Percentiles rank a stretch among this genome's conserved stretches.
These are phyloP conservation scores for Cryptococcus neoformans DNA, from an alignment of 1,284 basidiomycete genomes.

Conservation along the genomic window DNA sequence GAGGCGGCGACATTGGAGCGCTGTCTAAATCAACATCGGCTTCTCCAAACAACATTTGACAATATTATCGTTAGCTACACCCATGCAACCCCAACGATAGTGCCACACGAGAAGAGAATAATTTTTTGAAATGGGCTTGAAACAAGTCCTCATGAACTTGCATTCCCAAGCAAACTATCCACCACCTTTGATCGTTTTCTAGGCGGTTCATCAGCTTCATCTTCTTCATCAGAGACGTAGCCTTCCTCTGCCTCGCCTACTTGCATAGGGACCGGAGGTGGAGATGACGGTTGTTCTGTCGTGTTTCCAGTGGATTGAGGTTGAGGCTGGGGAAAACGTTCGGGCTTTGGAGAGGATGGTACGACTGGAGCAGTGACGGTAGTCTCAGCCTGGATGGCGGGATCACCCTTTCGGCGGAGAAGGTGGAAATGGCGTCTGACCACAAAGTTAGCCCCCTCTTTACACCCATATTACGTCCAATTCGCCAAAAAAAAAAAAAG, in stretches of 20 bases:
- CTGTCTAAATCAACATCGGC: too few relatives aligned
- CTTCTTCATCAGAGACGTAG: not conserved
- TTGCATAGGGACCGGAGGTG: not conserved
- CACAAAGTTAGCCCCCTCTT: not conserved
- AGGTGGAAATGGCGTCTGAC: not conserved
- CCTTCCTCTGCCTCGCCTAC: not conserved
- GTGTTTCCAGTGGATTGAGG: not conserved
- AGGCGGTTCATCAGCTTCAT: not conserved
- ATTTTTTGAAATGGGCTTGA: too few relatives aligned
- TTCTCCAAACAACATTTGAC: too few relatives aligned
- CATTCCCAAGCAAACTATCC: not conserved
- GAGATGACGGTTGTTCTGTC: too few relatives aligned
- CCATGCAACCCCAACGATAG: too few relatives aligned
- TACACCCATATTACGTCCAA: not conserved
- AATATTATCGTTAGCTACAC: too few relatives aligned
- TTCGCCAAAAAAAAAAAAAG: not conserved
- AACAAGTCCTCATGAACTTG: too few relatives aligned
- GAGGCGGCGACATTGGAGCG: too few relatives aligned
- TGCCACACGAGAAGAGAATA: too few relatives aligned
- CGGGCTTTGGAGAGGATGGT: not conserved
- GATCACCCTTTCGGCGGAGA: not conserved
- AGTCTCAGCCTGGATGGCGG: not conserved
- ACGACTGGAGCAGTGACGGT: not conserved
- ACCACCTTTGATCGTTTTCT: not conserved
- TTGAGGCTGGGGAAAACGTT: not conserved